Evolutionary conservation across 805 yeast species (phyloP), one percentile per base, ranked within the genome.

Genomic region (Cyberlindnera americana): DNA sequence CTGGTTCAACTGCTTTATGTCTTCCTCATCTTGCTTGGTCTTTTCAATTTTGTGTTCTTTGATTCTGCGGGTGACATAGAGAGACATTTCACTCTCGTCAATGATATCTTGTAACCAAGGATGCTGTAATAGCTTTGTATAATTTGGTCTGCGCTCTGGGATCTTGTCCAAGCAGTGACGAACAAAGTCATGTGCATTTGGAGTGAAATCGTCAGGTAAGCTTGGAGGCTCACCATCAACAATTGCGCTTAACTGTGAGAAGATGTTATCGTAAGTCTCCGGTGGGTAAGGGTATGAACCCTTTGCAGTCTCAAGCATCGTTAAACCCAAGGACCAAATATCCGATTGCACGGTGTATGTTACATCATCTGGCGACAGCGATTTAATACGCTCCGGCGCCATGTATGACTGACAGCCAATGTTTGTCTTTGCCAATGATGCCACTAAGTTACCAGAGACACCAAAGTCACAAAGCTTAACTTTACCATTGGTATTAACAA

Each of bases 391-490:
- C 60, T 91, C 99, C 1, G 99, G 99, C 1, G 98, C 98, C 98
- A 93, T 93, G 62, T 91, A 91, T 1, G 95, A 84, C 64, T 93
- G 99, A 64, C 99, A 91, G 5, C 99, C 99, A 49, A 91, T 88
- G 53, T 93, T 91, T 0, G 99, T 91, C 54, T 88, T 81, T 13
- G 98, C 98, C 53, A 91, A 70, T 0, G 96, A 87, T 2, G 97
- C 96, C 17, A 93, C 98, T 46, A 91, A 67, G 57, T 91, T 91
- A 15, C 98, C 98, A 38, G 89, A 78, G 17, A 91, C 99, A 38
- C 99, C 99, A 62, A 91, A 91, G 65, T 91, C 99, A 67, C 96
- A 88, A 21, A 91, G 68, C 61, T 91, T 91, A 26, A 91, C 84
- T 45, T 83, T 81, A n/a, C 99, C 99, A 29, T 62, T 61, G 3